These are phyloP conservation scores for Scalesia atractyloides DNA, from an alignment of 129 eudicot species.

Conservation along the genomic window DNA sequence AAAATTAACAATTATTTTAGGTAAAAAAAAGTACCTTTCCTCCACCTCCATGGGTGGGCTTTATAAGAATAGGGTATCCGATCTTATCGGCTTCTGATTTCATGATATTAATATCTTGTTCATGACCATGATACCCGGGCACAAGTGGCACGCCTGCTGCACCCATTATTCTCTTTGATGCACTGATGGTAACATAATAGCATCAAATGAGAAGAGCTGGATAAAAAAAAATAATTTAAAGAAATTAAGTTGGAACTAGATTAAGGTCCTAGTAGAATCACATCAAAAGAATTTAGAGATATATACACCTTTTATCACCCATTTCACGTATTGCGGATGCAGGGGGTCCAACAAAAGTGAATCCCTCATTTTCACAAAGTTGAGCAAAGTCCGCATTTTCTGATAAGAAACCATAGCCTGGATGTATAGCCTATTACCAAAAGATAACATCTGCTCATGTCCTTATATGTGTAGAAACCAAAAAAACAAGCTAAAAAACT, in stretches of 20 bases:
- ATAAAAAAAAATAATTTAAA: constrained; percentile 11
- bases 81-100: constrained; percentile 92
- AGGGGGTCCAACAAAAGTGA: constrained; percentile 94
- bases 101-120: constrained; percentile 89
- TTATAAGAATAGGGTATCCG: constrained; percentile 91
- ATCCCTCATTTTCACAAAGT: constrained; percentile 84
- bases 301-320: constrained; percentile 95
- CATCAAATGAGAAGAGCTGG: constrained; percentile 19
- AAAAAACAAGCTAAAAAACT: constrained; percentile 24
- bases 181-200: constrained; percentile 51
- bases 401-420: constrained; percentile 97
- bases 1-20: background rate
- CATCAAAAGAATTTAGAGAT: background rate
- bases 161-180: constrained; percentile 99
- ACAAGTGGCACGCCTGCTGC: constrained; percentile 98
- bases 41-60: constrained; percentile 99
- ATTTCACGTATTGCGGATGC: constrained; percentile 96
- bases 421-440: constrained; percentile 94
- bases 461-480: constrained; percentile 23
- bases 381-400: constrained; percentile 97
- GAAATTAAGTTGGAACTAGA: background rate
- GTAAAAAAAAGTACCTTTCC: constrained; percentile 66
- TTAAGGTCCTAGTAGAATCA: constrained; percentile 13
- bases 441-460: constrained; percentile 41
- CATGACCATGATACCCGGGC: constrained; percentile 96